These are phyloP conservation scores for Zasmidium citrigriseum DNA, from an alignment of 2,329 filamentous ascomycete genomes.

Conservation along the genomic window DNA sequence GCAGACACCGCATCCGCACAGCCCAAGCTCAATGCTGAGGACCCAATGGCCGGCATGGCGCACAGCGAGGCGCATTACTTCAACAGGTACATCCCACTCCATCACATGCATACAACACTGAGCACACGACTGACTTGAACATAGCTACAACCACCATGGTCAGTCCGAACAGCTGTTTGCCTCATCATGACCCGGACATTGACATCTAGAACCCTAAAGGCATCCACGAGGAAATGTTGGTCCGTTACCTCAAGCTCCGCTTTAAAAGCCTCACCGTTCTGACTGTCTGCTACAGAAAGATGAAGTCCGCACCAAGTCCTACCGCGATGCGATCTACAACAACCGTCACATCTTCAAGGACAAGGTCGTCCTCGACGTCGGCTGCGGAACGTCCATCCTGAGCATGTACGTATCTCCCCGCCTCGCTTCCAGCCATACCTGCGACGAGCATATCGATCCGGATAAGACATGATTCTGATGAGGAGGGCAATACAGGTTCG, in stretches of 20 bases:
- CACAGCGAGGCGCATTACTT: conserved; percentile 99
- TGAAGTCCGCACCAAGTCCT: conserved; percentile 93
- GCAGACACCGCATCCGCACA: conserved; percentile 14
- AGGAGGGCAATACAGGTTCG: conserved; percentile 68
- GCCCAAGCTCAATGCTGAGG: conserved; percentile 19
- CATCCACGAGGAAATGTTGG: conserved; percentile 98
- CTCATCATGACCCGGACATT: background rate
- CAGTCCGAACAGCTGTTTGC: conserved; percentile 41
- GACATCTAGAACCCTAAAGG: conserved; percentile 53
- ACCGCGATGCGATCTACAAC: conserved; percentile 96
- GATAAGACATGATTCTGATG: conserved; percentile 12
- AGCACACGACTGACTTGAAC: conserved; percentile 40
- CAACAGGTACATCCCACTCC: conserved; percentile 72
- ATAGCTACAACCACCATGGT: conserved; percentile 98
- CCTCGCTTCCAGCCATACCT: conserved; percentile 1
- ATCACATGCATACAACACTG: conserved; percentile 11
- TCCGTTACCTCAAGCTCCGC: conserved; percentile 52
- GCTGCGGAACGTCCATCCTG: conserved; percentile 95
- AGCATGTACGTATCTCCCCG: conserved; percentile 74
- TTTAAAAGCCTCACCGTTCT: background rate
- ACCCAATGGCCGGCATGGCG: conserved; percentile 67
- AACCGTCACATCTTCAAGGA: conserved; percentile 93
- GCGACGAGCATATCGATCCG: conserved; percentile 2
- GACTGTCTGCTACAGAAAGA: conserved; percentile 70
- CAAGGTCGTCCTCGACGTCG: conserved; percentile 93